phyloP scores from a whole-genome alignment of 257 asterid genomes.

The Sherardia arvensis region DNA sequence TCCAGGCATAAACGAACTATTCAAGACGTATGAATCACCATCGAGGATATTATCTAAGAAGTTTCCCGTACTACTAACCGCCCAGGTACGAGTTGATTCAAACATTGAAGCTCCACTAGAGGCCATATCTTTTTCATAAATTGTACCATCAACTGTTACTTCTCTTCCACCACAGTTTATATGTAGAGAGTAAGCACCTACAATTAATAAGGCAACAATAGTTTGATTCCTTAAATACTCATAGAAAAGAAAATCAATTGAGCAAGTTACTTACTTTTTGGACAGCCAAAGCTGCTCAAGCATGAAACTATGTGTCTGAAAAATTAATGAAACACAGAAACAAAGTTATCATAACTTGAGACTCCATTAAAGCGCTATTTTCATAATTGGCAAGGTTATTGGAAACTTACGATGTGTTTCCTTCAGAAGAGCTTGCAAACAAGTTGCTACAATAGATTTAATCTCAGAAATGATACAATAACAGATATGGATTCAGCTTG shows the following conservation, averaged over 20 bases:
- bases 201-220: conserved; percentile 2
- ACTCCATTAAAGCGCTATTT: no score
- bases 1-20: conserved; percentile 9
- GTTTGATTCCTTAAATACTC: neutral
- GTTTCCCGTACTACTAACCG: conserved; percentile 58
- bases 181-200: conserved; percentile 3
- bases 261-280: conserved; percentile 29
- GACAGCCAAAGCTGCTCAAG: conserved; percentile 21
- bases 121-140: conserved; percentile 27
- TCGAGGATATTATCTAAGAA: conserved; percentile 27
- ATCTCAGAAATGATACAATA: neutral
- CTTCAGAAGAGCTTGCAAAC: conserved; percentile 11
- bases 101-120: conserved; percentile 38
- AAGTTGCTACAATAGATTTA: conserved; percentile 4
- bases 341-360: no score
- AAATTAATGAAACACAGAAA: conserved; percentile 10
- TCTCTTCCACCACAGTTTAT: conserved; percentile 28
- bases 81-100: conserved; percentile 34
- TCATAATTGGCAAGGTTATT: neutral
- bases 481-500: no score
- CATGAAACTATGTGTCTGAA: conserved; percentile 44
- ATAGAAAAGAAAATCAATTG: neutral
- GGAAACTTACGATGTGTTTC: conserved; percentile 7
- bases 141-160: conserved; percentile 16
- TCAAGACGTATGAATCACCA: conserved; percentile 15